Evolutionary conservation across 768 basidiomycete genomes (phyloP).

Genomic region (Sarcomyxa edulis): DNA sequence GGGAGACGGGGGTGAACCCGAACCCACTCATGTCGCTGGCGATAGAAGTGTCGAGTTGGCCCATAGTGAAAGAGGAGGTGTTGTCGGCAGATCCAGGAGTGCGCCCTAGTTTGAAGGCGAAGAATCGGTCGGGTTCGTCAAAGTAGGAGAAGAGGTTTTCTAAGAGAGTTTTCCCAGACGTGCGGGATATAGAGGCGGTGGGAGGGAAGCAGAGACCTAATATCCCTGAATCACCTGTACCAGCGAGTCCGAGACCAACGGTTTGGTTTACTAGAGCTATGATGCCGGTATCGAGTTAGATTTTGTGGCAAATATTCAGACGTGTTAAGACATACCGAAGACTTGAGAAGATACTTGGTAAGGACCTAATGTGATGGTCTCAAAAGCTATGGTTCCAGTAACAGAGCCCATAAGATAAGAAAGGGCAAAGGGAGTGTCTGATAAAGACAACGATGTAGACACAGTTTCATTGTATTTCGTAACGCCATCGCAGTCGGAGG

Average conservation of each 20-base stretch:
- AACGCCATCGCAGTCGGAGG: constrained; percentile 39
- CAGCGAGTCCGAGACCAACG: constrained; percentile 33
- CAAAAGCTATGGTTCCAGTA: constrained; percentile 39
- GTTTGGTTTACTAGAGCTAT: constrained; percentile 32
- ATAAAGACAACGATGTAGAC: constrained; percentile 23
- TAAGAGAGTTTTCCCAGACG: constrained; percentile 38
- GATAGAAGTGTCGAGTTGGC: constrained; percentile 35
- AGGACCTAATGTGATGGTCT: constrained; percentile 27
- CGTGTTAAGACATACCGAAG: constrained; percentile 32
- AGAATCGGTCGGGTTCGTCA: constrained; percentile 35
- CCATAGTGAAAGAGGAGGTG: constrained; percentile 47
- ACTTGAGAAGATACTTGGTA: constrained; percentile 25
- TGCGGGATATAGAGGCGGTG: constrained; percentile 38
- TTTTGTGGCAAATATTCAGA: too few species aligned
- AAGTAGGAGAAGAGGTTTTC: constrained; percentile 42
- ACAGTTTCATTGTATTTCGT: constrained; percentile 30
- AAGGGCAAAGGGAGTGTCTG: constrained; percentile 34
- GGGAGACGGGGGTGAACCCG: constrained; percentile 33
- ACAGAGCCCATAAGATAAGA: constrained; percentile 47
- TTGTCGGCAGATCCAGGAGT: constrained; percentile 11
- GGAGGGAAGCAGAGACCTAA: constrained; percentile 49
- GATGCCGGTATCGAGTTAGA: constrained; percentile 10
- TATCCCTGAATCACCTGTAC: constrained; percentile 48
- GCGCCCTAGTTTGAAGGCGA: constrained; percentile 45
- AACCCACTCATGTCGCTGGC: constrained; percentile 26